A percentile compares a stretch with the other conserved stretches of the same genome.
phyloP scores from a whole-genome alignment of 768 basidiomycete species.

The Candolleomyces aberdarensis region DNA sequence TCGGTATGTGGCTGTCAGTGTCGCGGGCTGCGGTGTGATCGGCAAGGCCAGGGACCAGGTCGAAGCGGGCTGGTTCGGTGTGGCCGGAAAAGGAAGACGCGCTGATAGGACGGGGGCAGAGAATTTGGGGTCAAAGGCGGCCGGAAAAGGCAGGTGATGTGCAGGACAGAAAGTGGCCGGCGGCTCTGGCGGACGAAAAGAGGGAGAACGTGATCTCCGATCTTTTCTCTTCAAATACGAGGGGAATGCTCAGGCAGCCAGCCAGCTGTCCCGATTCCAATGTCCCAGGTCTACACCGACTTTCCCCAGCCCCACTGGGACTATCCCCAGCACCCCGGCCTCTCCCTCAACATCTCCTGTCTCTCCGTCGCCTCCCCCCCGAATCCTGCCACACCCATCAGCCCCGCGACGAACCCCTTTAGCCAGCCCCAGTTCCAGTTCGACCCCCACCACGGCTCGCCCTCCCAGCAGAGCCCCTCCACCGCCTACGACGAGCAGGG shows the following conservation, averaged over 20 bases:
- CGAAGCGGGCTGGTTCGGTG: not conserved
- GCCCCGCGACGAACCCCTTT: conserved; percentile 44
- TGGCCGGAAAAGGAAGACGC: not conserved
- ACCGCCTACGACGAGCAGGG: conserved; percentile 29
- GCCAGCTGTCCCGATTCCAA: not conserved
- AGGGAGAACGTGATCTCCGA: not conserved
- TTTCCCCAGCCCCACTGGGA: conserved; percentile 9
- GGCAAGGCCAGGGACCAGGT: not conserved
- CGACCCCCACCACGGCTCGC: conserved; percentile 31
- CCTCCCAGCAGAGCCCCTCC: conserved; percentile 25
- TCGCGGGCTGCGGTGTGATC: conserved; percentile 4
- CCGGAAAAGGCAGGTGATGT: not conserved
- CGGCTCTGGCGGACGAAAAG: not conserved
- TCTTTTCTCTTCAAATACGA: not conserved
- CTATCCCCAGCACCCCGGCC: conserved; percentile 33
- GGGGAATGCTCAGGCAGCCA: not conserved
- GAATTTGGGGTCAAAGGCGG: not conserved
- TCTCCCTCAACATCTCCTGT: conserved; percentile 67
- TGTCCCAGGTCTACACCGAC: conserved; percentile 1
- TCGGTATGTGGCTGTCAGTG: not conserved
- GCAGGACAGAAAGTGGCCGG: not conserved
- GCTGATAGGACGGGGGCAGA: not conserved
- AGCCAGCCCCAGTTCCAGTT: conserved; percentile 53
- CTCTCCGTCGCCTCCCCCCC: conserved; percentile 66
- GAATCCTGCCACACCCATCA: conserved; percentile 61